Conservation (phyloP, 2,329 filamentous ascomycete species). For the Aspergillus tubingensis region DNA sequence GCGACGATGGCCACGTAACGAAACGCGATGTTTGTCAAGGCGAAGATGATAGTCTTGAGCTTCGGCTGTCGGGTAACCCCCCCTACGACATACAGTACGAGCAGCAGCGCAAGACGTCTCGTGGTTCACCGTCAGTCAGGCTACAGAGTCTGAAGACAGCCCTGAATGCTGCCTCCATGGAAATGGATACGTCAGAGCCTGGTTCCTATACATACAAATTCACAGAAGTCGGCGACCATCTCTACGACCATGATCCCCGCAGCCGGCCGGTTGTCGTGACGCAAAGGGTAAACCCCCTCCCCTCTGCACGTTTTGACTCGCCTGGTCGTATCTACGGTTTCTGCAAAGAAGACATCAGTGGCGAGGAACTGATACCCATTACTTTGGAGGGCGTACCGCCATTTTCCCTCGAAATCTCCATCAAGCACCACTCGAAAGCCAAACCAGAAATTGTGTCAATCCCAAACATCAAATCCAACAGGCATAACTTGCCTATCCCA, state of each 20-base stretch:
- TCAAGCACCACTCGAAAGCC: constrained; percentile 83
- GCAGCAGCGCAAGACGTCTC: constrained; percentile 69
- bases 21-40: constrained; percentile 91
- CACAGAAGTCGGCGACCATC: constrained; percentile 75
- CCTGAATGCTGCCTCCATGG: constrained; percentile 72
- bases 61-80: constrained; percentile 75
- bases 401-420: constrained; percentile 87
- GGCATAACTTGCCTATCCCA: constrained; percentile 80
- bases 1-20: constrained; percentile 58
- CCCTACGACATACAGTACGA: constrained; percentile 85
- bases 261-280: constrained; percentile 69
- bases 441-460: constrained; percentile 80
- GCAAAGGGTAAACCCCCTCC: constrained; percentile 82
- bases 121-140: constrained; percentile 65
- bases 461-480: constrained; percentile 72
- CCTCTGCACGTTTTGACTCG: constrained; percentile 77
- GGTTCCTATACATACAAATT: constrained; percentile 88
- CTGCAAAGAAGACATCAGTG: constrained; percentile 79
- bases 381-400: constrained; percentile 79
- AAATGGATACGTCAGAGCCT: constrained; percentile 81
- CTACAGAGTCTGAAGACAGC: constrained; percentile 75
- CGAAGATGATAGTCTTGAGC: constrained; percentile 84
- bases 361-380: constrained; percentile 86
- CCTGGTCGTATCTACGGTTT: constrained; percentile 94
- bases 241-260: constrained; percentile 75